These are phyloP conservation scores for Hortaea sp. DNA, from an alignment of 2,329 filamentous ascomycete genomes.

Conservation along the genomic window DNA sequence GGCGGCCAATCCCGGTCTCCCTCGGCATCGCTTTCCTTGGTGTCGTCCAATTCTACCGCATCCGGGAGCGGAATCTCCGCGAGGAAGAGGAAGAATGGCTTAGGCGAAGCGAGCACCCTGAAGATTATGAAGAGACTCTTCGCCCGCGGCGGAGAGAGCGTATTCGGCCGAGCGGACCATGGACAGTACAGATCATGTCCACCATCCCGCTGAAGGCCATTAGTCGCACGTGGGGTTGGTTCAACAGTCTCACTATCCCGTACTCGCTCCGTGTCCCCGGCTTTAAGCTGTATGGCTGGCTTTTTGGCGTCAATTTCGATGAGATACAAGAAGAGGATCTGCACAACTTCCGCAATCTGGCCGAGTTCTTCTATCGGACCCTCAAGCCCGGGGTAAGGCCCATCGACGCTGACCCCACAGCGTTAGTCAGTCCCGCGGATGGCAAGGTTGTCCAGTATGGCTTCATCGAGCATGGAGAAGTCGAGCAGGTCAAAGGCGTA, in stretches of 20 bases:
- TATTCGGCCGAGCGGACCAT: slow-evolving; percentile 75
- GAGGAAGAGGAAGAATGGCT: slow-evolving; percentile 37
- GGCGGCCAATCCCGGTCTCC: slow-evolving; percentile 83
- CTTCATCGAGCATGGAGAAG: slow-evolving; percentile 81
- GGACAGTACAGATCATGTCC: slow-evolving; percentile 90
- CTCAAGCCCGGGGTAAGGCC: slow-evolving; percentile 82
- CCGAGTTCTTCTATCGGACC: slow-evolving; percentile 92
- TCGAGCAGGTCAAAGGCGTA: slow-evolving; percentile 98
- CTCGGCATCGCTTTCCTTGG: slow-evolving; percentile 79
- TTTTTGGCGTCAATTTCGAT: slow-evolving; percentile 83
- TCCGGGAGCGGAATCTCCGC: slow-evolving; percentile 43
- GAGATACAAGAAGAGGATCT: slow-evolving; percentile 86
- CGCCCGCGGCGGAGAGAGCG: slow-evolving; percentile 46
- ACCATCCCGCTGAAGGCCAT: slow-evolving; percentile 84
- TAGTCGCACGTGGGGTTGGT: slow-evolving; percentile 78
- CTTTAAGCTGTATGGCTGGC: slow-evolving; percentile 81
- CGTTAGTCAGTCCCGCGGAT: slow-evolving; percentile 79
- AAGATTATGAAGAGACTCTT: slow-evolving; percentile 33
- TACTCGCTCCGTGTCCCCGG: slow-evolving; percentile 81
- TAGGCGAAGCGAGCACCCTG: slow-evolving; percentile 15
- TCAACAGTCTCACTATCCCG: slow-evolving; percentile 82
- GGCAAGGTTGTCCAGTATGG: slow-evolving; percentile 88
- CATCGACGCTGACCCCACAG: slow-evolving; percentile 68
- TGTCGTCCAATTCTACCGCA: slow-evolving; percentile 72
- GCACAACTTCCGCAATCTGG: slow-evolving; percentile 81